A percentile compares a stretch with the other conserved stretches of the same genome.
phyloP scores from a whole-genome alignment of 768 basidiomycete genomes.

The Boletellus ananas region DNA sequence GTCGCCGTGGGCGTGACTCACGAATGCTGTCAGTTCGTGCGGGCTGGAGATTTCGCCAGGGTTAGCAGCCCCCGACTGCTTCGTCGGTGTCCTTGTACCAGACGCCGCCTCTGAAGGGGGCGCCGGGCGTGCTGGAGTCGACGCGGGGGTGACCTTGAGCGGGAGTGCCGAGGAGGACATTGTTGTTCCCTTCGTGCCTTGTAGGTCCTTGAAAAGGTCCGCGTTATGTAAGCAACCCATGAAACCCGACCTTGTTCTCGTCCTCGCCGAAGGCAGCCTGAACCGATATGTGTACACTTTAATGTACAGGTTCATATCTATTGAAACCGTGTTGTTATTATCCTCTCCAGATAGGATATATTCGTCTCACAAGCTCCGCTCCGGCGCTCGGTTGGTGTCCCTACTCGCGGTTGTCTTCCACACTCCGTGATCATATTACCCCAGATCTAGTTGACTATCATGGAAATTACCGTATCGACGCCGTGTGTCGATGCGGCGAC shows the following conservation, averaged over 20 bases:
- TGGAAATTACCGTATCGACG: neutral
- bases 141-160: slow-evolving; percentile 55
- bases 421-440: neutral
- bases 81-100: slow-evolving; percentile 43
- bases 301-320: neutral
- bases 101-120: slow-evolving; percentile 21
- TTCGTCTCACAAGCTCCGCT: neutral
- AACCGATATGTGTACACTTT: neutral
- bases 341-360: neutral
- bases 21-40: slow-evolving; percentile 92
- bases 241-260: slow-evolving; percentile 10
- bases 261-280: neutral
- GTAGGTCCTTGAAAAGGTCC: neutral
- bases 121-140: slow-evolving; percentile 47
- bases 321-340: slow-evolving; percentile 1
- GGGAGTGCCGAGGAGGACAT: slow-evolving; percentile 59
- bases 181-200: slow-evolving; percentile 1
- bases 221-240: slow-evolving; percentile 14
- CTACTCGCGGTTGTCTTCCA: neutral
- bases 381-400: neutral
- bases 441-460: neutral
- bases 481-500: slow-evolving; percentile 28
- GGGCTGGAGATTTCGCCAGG: slow-evolving; percentile 81
- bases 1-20: slow-evolving; percentile 40
- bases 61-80: slow-evolving; percentile 34